Conservation (phyloP, 2,329 filamentous ascomycete genomes). For the Diaporthe sp. region DNA sequence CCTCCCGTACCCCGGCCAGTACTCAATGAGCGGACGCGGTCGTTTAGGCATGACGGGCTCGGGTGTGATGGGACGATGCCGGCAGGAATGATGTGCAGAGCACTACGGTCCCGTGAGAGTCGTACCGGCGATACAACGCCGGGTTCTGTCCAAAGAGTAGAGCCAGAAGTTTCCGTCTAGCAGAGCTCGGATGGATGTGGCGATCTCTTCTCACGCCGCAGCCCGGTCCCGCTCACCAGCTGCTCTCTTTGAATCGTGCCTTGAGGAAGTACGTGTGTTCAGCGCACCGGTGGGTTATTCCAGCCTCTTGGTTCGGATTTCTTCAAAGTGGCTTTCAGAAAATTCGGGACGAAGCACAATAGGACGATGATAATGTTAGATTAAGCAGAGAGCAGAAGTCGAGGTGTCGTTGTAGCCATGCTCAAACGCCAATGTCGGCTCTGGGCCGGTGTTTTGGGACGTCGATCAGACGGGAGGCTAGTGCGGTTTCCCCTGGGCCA, state of each 20-base stretch:
- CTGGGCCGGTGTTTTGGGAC: slow-evolving; percentile 28
- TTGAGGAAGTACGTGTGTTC: neutral
- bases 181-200: neutral
- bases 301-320: no score
- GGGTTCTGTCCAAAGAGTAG: neutral
- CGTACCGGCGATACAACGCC: neutral
- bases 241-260: neutral
- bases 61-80: neutral
- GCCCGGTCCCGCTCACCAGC: no score
- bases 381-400: slow-evolving; percentile 1
- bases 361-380: no score
- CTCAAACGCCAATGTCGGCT: slow-evolving; percentile 20
- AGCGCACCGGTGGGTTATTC: neutral
- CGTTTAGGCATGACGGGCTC: slow-evolving; percentile 26
- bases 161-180: neutral
- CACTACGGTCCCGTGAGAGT: neutral
- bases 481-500: slow-evolving; percentile 11
- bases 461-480: slow-evolving; percentile 24
- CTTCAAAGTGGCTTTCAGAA: no score
- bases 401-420: slow-evolving; percentile 10
- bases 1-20: slow-evolving; percentile 30
- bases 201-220: neutral
- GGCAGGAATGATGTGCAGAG: neutral
- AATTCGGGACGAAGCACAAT: no score
- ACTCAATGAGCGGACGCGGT: slow-evolving; percentile 23